Conservation (phyloP, 305 asterid species). For the Fraxinus angustifolia region DNA sequence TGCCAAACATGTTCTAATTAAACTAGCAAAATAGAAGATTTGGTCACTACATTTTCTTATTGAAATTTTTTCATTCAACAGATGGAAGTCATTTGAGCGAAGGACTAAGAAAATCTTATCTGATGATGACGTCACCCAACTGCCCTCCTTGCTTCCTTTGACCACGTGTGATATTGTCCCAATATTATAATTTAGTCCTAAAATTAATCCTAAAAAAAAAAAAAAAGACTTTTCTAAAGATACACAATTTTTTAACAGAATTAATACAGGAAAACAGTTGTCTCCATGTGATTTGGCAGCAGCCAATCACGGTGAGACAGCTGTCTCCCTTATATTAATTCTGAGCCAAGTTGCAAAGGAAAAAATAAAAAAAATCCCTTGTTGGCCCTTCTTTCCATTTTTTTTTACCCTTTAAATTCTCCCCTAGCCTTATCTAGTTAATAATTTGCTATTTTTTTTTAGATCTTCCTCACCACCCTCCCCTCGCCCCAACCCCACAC, state of each 20-base stretch:
- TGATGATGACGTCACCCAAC: conserved; percentile 26
- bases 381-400: conserved; percentile 4
- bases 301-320: no score
- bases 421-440: background rate
- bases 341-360: no score
- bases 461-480: background rate
- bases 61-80: no score
- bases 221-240: background rate
- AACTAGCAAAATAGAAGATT: background rate
- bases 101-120: conserved; percentile 16
- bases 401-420: background rate
- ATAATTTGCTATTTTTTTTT: background rate
- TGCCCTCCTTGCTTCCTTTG: conserved; percentile 49
- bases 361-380: conserved; percentile 37
- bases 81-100: background rate
- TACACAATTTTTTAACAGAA: no score
- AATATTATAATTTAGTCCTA: background rate
- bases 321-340: no score
- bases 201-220: background rate
- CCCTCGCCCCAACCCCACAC: background rate
- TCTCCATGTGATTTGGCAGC: no score
- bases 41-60: background rate
- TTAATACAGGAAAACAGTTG: no score
- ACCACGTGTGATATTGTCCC: conserved; percentile 43
- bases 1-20: background rate